Evolutionary conservation across 164 flowering plant genomes (phyloP).

Genomic region (Nymphaea colorata): DNA sequence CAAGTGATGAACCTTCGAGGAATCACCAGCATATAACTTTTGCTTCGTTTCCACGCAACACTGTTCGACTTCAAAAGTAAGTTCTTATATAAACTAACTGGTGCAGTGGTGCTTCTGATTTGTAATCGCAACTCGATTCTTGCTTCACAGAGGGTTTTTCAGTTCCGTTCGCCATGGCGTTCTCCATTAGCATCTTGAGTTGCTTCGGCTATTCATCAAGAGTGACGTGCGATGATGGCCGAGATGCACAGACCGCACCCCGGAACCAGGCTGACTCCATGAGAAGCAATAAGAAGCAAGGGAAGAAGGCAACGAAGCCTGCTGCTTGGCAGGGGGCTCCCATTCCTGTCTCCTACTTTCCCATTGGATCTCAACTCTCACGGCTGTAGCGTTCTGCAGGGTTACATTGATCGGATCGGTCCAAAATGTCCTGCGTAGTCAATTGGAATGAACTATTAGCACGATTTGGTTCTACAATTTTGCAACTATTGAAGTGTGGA

Average conservation of each 20-base stretch:
- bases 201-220: not conserved
- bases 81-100: too few species aligned
- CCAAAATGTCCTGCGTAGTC: too few species aligned
- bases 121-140: too few species aligned
- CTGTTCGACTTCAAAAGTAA: too few species aligned
- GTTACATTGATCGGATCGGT: too few species aligned
- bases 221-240: not conserved
- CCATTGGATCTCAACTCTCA: not conserved
- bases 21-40: too few species aligned
- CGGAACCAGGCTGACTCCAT: not conserved
- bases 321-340: not conserved
- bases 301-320: not conserved
- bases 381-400: not conserved
- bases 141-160: not conserved
- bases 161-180: not conserved
- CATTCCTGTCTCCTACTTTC: not conserved
- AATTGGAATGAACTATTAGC: too few species aligned
- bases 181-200: not conserved
- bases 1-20: too few species aligned
- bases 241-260: not conserved
- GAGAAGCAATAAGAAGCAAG: not conserved
- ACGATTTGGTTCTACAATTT: too few species aligned
- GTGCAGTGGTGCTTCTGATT: too few species aligned
- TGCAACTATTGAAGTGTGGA: too few species aligned
- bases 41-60: too few species aligned